A percentile compares a stretch with the other conserved stretches of the same genome.
phyloP scores from a whole-genome alignment of 2,329 filamentous ascomycete species.

The Lasiodiplodia hormozganensis region DNA sequence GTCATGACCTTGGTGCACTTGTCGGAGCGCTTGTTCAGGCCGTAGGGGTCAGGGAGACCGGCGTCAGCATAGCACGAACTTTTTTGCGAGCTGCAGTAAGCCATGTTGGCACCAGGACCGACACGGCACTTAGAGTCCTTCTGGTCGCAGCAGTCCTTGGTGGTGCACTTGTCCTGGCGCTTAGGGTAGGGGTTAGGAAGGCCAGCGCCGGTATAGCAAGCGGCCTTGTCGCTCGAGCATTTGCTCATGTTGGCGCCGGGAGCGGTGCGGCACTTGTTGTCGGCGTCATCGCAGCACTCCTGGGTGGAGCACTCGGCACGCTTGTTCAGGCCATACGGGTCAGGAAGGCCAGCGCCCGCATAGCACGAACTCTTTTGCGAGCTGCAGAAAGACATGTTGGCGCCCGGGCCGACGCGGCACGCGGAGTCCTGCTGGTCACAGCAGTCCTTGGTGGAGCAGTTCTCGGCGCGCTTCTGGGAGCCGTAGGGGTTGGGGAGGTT shows the following conservation, averaged over 20 bases:
- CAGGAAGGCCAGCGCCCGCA: neutral
- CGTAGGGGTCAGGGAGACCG: conserved; percentile 18
- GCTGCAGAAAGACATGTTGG: neutral
- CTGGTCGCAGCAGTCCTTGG: conserved; percentile 21
- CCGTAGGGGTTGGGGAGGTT: conserved; percentile 14
- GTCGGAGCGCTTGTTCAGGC: neutral
- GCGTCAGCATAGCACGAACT: conserved; percentile 3
- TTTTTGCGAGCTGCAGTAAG: no score
- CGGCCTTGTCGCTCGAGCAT: neutral
- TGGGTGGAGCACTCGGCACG: neutral
- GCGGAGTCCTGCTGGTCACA: neutral
- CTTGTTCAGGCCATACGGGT: conserved; percentile 27
- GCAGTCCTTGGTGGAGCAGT: neutral
- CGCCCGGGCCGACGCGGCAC: neutral
- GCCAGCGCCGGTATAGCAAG: conserved; percentile 3
- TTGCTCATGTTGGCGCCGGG: conserved; percentile 4
- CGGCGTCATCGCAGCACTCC: conserved; percentile 6
- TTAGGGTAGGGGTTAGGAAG: conserved; percentile 22
- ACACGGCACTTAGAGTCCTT: conserved; percentile 5
- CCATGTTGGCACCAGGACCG: conserved; percentile 1
- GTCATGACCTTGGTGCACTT: neutral
- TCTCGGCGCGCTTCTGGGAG: neutral
- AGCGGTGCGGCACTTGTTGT: conserved; percentile 12
- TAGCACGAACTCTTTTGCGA: neutral
- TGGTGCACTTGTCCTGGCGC: neutral